Conservation (phyloP, 2,329 filamentous ascomycete genomes). For the Parasarocladium wereldwijsianum region DNA sequence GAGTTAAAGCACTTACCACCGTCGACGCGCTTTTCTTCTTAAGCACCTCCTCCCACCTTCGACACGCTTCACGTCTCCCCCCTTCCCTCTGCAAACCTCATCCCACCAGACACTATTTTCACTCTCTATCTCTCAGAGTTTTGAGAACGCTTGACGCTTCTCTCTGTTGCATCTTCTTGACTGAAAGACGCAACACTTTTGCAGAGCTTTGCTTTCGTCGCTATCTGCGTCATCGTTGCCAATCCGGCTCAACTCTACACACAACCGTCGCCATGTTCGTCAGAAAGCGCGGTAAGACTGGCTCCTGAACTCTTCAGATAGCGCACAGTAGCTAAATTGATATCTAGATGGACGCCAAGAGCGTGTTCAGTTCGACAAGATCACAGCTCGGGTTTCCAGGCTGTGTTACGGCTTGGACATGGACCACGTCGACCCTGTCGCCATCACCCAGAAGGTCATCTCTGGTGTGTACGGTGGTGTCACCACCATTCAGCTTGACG, state of each 20-base stretch:
- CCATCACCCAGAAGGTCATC: conserved; percentile 98
- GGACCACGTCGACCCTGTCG: conserved; percentile 89
- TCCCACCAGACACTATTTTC: conserved; percentile 3
- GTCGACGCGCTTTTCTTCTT: conserved; percentile 12
- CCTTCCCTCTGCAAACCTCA: conserved; percentile 4
- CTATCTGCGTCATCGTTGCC: conserved; percentile 9
- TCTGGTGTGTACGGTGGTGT: conserved; percentile 98
- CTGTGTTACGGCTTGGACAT: conserved; percentile 95
- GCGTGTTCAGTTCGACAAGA: conserved; percentile 99
- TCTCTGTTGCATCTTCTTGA: conserved; percentile 9
- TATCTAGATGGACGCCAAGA: conserved; percentile 89
- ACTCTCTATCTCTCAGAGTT: conserved; percentile 6
- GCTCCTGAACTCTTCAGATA: neutral
- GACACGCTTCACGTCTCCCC: conserved; percentile 4
- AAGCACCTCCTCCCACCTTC: conserved; percentile 18
- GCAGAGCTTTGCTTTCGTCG: conserved; percentile 9
- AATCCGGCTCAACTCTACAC: too few species aligned
- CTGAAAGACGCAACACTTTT: conserved; percentile 9
- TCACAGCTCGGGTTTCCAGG: conserved; percentile 93
- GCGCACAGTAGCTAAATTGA: conserved; percentile 13
- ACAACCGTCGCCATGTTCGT: conserved; percentile 43
- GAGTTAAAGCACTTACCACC: conserved; percentile 8
- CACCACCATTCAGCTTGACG: conserved; percentile 89
- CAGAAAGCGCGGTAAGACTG: conserved; percentile 44
- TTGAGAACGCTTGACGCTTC: too few species aligned